phyloP scores from a whole-genome alignment of 2,329 filamentous ascomycete genomes.

The Cladosporium halotolerans region DNA sequence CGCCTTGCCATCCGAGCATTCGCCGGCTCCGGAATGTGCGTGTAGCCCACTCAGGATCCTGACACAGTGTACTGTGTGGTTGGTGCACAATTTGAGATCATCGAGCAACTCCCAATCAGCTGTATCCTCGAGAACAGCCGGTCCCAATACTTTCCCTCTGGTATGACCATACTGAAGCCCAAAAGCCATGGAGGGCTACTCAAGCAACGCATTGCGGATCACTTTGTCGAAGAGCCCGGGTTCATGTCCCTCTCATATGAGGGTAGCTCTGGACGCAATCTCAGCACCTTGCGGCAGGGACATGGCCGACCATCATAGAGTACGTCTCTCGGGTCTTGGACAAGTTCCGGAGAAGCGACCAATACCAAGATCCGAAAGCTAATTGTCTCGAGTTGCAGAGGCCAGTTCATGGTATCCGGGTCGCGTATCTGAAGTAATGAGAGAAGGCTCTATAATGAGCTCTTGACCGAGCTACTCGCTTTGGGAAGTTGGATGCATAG shows the following conservation, averaged over 20 bases:
- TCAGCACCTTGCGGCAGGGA: slow-evolving; percentile 38
- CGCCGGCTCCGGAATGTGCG: too few species aligned
- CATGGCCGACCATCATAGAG: slow-evolving; percentile 34
- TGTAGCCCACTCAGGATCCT: too few species aligned
- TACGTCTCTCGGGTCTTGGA: slow-evolving; percentile 26
- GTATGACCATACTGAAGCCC: too few species aligned
- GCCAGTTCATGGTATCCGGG: slow-evolving; percentile 43
- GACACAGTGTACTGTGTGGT: too few species aligned
- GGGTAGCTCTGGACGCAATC: slow-evolving; percentile 30
- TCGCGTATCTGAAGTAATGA: slow-evolving; percentile 35
- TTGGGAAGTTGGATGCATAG: slow-evolving; percentile 24
- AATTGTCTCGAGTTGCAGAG: slow-evolving; percentile 40
- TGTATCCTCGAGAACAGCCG: too few species aligned
- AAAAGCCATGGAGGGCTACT: not conserved
- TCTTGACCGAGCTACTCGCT: slow-evolving; percentile 23
- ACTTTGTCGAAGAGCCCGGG: slow-evolving; percentile 36
- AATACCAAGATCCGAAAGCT: slow-evolving; percentile 12
- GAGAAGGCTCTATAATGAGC: slow-evolving; percentile 30
- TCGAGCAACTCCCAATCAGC: too few species aligned
- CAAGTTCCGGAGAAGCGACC: slow-evolving; percentile 16
- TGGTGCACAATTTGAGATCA: too few species aligned
- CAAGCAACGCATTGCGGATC: slow-evolving; percentile 33
- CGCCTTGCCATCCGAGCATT: too few species aligned
- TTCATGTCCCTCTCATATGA: slow-evolving; percentile 39
- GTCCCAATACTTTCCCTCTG: too few species aligned